Evolutionary conservation across 2,329 filamentous ascomycete species (phyloP), one percentile per base, ranked within the genome.

Genomic region (Colletotrichum sp.): DNA sequence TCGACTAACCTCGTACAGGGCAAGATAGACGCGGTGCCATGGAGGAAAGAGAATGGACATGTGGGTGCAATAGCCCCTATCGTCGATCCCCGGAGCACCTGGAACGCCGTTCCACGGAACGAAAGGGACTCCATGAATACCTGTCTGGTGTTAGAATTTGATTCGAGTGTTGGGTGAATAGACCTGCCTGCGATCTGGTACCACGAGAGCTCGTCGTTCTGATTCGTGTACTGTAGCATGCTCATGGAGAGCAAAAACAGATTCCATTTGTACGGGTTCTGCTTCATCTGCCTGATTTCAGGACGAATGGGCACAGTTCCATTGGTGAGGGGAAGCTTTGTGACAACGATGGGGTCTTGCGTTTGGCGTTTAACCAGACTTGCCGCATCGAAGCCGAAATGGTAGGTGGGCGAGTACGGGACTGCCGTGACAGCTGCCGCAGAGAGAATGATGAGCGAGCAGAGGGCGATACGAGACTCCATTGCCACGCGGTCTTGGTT

Each of bases 1-100:
- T 11, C 15, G 3, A 47, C 80, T 72, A 74, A 89, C 90, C 85
- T 91, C 90, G 71, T 90, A 90, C 65, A 91, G 81, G 34, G 87
- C 88, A 72, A 97, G 86, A 82, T 96, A 97, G 1, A 94, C 93
- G 64, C 95, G 90, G 86, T 98, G 95, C 95, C 95, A 97, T 51
- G 92, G 89, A 51, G 93, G 90, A 80, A 98, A 97, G 18, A 97
- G 85, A 54, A 93, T 90, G 2, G 93, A 94, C 29, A 88, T 90
- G 82, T 98, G 95, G 16, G 90, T 90, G 81, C 95, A 97, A 81
- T 95, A 97, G 64, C 94, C 95, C 18, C 88, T 86, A 51, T 86
- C 84, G 70, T 87, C 85, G 72, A 88, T 90, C 3, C 89, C 90
- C 4, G 86, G 79, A 3, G 83, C 84, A 69, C 87, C 84, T 63